phyloP scores from a whole-genome alignment of 345 rosid genomes.

The Syzygium jambos region DNA sequence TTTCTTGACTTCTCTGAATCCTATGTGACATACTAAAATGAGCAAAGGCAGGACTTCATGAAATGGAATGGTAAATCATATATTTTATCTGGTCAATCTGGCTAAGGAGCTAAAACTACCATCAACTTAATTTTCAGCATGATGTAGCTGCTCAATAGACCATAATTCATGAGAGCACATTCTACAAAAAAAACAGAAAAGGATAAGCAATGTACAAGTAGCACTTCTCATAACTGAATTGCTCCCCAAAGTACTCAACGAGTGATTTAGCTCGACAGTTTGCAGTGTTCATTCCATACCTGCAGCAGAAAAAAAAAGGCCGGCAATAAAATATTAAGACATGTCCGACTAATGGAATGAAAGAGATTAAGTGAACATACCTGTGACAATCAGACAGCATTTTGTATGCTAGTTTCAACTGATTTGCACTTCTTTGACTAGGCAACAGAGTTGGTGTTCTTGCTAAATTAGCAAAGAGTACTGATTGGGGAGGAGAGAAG shows the following conservation, averaged over 20 bases:
- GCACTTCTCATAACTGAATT: constrained; percentile 51
- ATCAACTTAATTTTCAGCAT: background rate
- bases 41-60: background rate
- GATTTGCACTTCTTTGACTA: constrained; percentile 63
- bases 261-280: constrained; percentile 69
- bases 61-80: background rate
- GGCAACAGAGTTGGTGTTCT: constrained; percentile 71
- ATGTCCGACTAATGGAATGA: background rate
- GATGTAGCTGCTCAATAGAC: background rate
- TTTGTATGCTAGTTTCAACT: constrained; percentile 54
- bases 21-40: background rate
- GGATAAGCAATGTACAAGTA: constrained; percentile 34
- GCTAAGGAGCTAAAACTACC: background rate
- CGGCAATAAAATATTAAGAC: background rate
- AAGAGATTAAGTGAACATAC: constrained; percentile 14
- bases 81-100: background rate
- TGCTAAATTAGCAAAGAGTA: constrained; percentile 61
- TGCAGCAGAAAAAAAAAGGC: constrained; percentile 15
- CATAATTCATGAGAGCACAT: background rate
- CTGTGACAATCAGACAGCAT: constrained; percentile 83
- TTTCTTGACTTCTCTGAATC: background rate
- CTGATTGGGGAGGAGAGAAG: constrained; percentile 23
- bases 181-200: background rate
- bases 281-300: constrained; percentile 88
- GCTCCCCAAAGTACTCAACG: constrained; percentile 81